phyloP scores from a whole-genome alignment of 106 monocot species.

The Apostasia ramifera region DNA sequence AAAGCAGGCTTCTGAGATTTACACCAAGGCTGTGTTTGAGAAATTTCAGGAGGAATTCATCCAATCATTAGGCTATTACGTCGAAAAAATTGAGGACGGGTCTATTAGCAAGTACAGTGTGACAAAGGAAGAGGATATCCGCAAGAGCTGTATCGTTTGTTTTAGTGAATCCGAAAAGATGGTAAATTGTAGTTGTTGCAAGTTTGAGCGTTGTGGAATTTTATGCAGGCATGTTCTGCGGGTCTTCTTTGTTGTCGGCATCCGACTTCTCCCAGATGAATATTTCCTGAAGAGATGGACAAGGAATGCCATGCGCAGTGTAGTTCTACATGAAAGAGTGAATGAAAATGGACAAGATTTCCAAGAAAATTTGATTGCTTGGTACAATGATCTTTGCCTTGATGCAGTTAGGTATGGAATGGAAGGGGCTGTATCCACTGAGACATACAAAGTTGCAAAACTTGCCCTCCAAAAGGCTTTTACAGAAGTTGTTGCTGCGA shows the following conservation, averaged over 20 bases:
- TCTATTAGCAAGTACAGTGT: constrained; percentile 58
- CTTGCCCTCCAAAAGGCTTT: constrained; percentile 74
- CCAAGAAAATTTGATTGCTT: constrained; percentile 48
- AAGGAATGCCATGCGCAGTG: constrained; percentile 33
- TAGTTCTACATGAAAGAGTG: constrained; percentile 25
- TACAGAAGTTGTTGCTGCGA: constrained; percentile 48
- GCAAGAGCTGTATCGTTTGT: constrained; percentile 29
- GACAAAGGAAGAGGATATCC: constrained; percentile 49
- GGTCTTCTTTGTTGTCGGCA: constrained; percentile 72
- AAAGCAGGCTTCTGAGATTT: constrained; percentile 63
- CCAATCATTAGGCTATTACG: constrained; percentile 76
- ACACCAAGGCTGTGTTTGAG: constrained; percentile 77
- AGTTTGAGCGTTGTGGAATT: constrained; percentile 75
- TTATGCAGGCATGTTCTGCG: constrained; percentile 77
- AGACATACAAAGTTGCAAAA: constrained; percentile 83
- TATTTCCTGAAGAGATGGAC: constrained; percentile 86
- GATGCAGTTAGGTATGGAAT: constrained; percentile 76
- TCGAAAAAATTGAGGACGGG: constrained; percentile 67
- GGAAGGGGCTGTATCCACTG: constrained; percentile 59
- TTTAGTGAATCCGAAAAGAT: constrained; percentile 46
- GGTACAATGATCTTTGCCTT: constrained; percentile 83
- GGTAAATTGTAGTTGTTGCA: constrained; percentile 68
- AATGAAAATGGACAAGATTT: constrained; percentile 34
- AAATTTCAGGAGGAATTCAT: constrained; percentile 91
- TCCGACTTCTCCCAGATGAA: constrained; percentile 50